Percentiles rank a stretch among this genome's conserved stretches.
phyloP scores from a whole-genome alignment of 805 yeast genomes.

The Isabelozyma gotoi region DNA sequence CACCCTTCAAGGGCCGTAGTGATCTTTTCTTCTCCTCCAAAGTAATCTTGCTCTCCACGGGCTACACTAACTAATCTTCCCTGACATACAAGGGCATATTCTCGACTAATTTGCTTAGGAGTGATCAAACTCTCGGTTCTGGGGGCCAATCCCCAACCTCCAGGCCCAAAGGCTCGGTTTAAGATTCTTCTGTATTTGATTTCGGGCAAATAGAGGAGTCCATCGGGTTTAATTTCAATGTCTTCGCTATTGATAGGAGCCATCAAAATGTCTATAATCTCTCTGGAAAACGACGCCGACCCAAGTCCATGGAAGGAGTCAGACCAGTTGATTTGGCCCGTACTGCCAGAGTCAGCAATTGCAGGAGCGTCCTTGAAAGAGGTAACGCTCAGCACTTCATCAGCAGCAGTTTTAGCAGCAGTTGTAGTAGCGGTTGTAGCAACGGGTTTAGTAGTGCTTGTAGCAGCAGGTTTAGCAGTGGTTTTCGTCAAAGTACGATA shows the following conservation, averaged over 20 bases:
- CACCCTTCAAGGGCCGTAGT: conserved; percentile 98
- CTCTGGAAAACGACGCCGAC: conserved; percentile 65
- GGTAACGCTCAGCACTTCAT: not conserved
- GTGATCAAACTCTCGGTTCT: conserved; percentile 82
- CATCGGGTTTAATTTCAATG: conserved; percentile 95
- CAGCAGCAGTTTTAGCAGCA: not conserved
- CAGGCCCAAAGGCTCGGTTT: conserved; percentile 94
- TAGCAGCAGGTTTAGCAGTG: not conserved
- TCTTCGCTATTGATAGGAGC: conserved; percentile 67
- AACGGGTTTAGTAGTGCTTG: conserved; percentile 1
- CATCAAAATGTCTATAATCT: conserved; percentile 58
- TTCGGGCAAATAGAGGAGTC: conserved; percentile 87
- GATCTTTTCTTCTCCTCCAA: conserved; percentile 73
- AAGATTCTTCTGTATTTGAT: conserved; percentile 89
- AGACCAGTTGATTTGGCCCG: conserved; percentile 65
- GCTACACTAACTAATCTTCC: conserved; percentile 91
- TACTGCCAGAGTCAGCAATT: conserved; percentile 2
- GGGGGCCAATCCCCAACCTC: conserved; percentile 98
- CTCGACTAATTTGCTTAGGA: conserved; percentile 75
- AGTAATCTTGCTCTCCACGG: conserved; percentile 94
- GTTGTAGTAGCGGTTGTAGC: not conserved
- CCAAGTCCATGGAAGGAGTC: conserved; percentile 87
- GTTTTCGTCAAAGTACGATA: not conserved
- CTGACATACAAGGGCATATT: conserved; percentile 81
- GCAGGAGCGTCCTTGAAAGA: conserved; percentile 24